Base-by-base conservation (phyloP, 768 basidiomycete species). In the Boletus tylopilopsis region DNA sequence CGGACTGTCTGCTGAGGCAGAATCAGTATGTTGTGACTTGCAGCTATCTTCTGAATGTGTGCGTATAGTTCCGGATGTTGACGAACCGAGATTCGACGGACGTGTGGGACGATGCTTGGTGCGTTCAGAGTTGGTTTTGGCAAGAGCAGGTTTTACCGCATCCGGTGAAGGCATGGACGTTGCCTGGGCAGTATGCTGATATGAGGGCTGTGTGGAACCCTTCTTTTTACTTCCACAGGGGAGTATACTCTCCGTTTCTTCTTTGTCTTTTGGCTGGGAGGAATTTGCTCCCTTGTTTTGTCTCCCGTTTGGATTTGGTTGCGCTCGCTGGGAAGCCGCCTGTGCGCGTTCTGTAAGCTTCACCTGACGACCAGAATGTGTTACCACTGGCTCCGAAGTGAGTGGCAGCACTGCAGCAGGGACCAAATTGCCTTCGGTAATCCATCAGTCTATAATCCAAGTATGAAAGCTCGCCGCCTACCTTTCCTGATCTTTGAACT, bases 401-500 rank as follows among this genome's bases (percentile, higher is more conserved):
- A 52, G 22, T 46, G 9, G 41, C 13, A 48, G 15, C 34, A 54
- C 37, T 16, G 49, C 47, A 18, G 7, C 18, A 46, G 23, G 48
- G 40, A 52, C 22, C 16, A 53, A 50, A 33, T 27, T 42, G 21
- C 58, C 65, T 67, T 30, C 6, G 6, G 13, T 6, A 29, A 46
- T 0, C 1, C 6, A 40, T 64, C 37, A 64, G 45, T 45, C 11
- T 23, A 49, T 27, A 15, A 5, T 18, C 2, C 16, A 40, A 22
- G 38, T 13, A 33, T n/a, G 16, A 36, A 41, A 38, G 12, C 27
- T 36, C 18, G 32, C n/a, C 12, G 12, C 64, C 23, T 45, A 68
- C 65, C 53, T 55, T 67, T 36, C 47, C 65, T 55, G 30, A 67
- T 51, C 32, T 29, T 60, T 22, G 58, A 62, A 39, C 55, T 52